Base-by-base conservation (phyloP, 164 flowering plant species). In the Buxus sempervirens region DNA sequence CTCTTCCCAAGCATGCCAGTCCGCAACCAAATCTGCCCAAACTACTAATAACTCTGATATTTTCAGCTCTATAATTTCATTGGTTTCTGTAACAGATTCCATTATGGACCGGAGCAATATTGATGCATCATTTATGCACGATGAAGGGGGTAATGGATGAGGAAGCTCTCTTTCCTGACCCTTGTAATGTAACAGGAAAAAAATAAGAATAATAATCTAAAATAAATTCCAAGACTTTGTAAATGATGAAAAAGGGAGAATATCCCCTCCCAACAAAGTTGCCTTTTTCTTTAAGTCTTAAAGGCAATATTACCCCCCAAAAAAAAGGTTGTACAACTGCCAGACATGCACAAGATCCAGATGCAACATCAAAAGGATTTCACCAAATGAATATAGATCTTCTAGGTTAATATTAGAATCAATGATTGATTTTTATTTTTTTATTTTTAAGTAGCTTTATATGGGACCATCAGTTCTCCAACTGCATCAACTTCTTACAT, bases 1-100 rank as follows among this genome's bases (percentile, higher is more conserved):
- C 66, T 88, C 96, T 75, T 90, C 96, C 97, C 94, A 88, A 49
- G 85, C 86, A 77, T 90, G 86, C 94, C 92, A 91, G 27, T 87
- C 87, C 18, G 92, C 85, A 76, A 91, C 81, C 64, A 87, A 63
- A 53, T 78, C 78, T 72, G 89, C 81, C 94, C 97, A 91, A 73
- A 81, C 81, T 59, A 69, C 56, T 25, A 91, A 70, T 62, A 91
- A 64, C 26, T 89, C 90, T 2, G 80, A 67, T 36, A 91, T 62
- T 79, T 77, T 84, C 61, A 88, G 77, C 57, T 87, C 89, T 62
- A 28, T 53, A 68, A 82, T 72, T 9, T 51, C 62, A 68, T 70
- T 49, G 49, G 62, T 68, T 70, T 68, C 72, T 27, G 79, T 72
- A 65, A 84, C 75, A 70, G 82, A 82, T 67, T 68, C 77, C 78